Percentiles rank a stretch among this genome's conserved stretches.
phyloP scores from a whole-genome alignment of 257 asterid genomes.

The Solanum bulbocastanum region DNA sequence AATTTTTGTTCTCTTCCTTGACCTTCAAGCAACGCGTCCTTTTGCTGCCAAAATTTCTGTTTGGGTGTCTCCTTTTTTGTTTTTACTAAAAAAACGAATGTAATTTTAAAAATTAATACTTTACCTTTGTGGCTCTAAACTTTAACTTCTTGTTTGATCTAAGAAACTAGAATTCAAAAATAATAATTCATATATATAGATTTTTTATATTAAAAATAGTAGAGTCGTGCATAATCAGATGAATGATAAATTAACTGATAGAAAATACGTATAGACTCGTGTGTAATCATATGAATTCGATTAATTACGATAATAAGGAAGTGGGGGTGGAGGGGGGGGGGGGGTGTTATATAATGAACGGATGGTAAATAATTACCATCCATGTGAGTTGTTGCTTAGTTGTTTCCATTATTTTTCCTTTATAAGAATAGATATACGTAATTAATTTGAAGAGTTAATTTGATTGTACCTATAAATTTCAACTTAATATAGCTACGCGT shows the following conservation, averaged over 20 bases:
- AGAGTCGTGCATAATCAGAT: neutral
- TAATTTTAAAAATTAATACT: neutral
- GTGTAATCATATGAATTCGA: neutral
- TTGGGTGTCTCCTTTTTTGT: neutral
- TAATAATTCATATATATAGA: neutral
- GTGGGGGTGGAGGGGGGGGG: no score
- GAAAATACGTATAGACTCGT: neutral
- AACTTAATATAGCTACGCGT: neutral
- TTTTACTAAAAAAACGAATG: neutral
- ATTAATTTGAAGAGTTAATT: neutral
- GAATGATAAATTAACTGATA: neutral
- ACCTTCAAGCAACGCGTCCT: slow-evolving; percentile 22
- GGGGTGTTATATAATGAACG: no score
- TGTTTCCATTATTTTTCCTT: neutral
- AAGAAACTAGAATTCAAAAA: neutral
- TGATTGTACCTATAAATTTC: neutral
- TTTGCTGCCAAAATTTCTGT: neutral
- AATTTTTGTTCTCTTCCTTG: slow-evolving; percentile 5
- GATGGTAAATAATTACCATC: no score
- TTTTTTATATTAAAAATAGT: neutral
- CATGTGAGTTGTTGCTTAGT: neutral
- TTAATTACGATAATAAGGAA: neutral
- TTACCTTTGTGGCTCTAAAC: neutral
- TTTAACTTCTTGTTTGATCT: neutral
- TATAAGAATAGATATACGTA: neutral